A percentile compares a stretch with the other conserved stretches of the same genome.
Conservation (phyloP, 2,329 filamentous ascomycete species). For the Pseudogymnoascus sp. region DNA sequence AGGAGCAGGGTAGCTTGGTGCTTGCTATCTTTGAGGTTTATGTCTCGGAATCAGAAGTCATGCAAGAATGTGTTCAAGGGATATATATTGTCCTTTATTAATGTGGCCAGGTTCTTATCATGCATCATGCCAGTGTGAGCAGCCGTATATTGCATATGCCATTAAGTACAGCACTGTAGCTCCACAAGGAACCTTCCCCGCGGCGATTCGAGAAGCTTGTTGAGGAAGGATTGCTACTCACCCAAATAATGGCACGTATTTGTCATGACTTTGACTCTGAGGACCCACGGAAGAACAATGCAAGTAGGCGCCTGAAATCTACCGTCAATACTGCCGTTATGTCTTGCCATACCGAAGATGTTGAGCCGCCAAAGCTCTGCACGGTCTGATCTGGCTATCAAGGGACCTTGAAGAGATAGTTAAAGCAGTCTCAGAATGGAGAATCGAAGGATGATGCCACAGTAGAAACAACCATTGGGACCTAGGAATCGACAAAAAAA, state of each 20-base stretch:
- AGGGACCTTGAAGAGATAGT: background rate
- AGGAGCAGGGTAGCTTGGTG: background rate
- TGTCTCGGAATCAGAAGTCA: background rate
- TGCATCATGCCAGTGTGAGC: background rate
- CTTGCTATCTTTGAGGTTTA: background rate
- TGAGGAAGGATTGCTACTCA: constrained; percentile 23
- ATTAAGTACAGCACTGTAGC: background rate
- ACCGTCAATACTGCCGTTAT: background rate
- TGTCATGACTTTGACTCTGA: constrained; percentile 1
- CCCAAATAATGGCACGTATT: constrained; percentile 24
- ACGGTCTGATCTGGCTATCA: background rate
- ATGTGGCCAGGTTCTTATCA: background rate
- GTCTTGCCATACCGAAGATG: background rate
- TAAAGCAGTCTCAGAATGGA: background rate
- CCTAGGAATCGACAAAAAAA: background rate
- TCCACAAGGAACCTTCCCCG: constrained; percentile 26
- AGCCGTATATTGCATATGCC: background rate
- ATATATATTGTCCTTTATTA: background rate
- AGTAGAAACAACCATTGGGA: background rate
- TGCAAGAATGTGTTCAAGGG: background rate
- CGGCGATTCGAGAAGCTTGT: constrained; percentile 35
- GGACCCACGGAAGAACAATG: background rate
- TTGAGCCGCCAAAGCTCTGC: background rate
- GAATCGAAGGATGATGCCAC: background rate
- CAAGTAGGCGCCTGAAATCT: background rate